Conservation (phyloP, 352 stramenopile genomes). For the Globisporangium alternatum region DNA sequence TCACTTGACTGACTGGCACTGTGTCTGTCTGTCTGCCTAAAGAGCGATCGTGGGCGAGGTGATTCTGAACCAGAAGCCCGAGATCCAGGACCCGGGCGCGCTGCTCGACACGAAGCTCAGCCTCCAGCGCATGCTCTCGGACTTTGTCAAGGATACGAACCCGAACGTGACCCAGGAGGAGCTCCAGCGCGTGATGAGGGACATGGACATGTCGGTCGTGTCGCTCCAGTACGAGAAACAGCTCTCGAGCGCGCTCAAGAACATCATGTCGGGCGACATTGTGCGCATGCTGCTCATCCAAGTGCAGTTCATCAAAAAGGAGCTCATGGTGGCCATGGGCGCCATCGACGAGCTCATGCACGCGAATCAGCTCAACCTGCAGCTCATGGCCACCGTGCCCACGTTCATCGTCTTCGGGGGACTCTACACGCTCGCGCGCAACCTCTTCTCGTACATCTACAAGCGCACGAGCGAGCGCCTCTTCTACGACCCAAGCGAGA, state of each 20-base stretch:
- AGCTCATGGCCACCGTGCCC: slow-evolving; percentile 81
- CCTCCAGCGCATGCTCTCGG: slow-evolving; percentile 76
- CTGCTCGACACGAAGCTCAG: slow-evolving; percentile 78
- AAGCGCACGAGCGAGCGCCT: slow-evolving; percentile 74
- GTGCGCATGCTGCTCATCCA: slow-evolving; percentile 87
- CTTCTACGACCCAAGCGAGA: slow-evolving; percentile 73
- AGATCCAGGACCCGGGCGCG: slow-evolving; percentile 78
- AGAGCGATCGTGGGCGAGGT: slow-evolving; percentile 77
- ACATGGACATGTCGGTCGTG: slow-evolving; percentile 78
- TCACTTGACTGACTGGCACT: background rate
- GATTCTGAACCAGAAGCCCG: slow-evolving; percentile 80
- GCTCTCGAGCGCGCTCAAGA: slow-evolving; percentile 57
- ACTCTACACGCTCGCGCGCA: slow-evolving; percentile 58
- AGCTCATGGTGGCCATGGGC: slow-evolving; percentile 86
- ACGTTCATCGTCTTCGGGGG: slow-evolving; percentile 80
- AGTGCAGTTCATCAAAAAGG: slow-evolving; percentile 89
- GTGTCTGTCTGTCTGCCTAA: background rate
- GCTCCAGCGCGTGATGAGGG: slow-evolving; percentile 48
- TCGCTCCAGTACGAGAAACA: slow-evolving; percentile 73
- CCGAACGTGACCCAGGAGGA: slow-evolving; percentile 36
- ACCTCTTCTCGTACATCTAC: slow-evolving; percentile 67
- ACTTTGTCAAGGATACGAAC: slow-evolving; percentile 78
- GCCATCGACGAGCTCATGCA: slow-evolving; percentile 87
- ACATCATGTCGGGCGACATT: slow-evolving; percentile 83
- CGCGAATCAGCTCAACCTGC: slow-evolving; percentile 84